phyloP scores from a whole-genome alignment of 164 flowering plant species.

The Malania oleifera region DNA sequence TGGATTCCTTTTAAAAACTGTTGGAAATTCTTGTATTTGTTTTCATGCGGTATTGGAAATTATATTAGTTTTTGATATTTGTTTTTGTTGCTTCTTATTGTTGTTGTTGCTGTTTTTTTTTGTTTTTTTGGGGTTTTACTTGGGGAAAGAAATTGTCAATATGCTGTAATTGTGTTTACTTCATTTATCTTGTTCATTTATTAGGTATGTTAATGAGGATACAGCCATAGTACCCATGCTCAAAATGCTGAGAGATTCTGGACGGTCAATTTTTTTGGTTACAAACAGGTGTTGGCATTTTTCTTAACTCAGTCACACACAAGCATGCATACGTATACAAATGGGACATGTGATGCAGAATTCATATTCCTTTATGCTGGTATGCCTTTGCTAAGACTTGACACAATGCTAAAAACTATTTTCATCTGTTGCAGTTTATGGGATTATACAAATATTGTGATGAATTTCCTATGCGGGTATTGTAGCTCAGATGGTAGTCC shows the following conservation, averaged over 20 bases:
- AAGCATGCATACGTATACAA: not conserved
- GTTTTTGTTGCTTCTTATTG: not conserved
- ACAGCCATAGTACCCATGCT: constrained; percentile 76
- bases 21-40: no score
- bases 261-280: constrained; percentile 84
- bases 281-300: constrained; percentile 68
- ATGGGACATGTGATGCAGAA: not conserved
- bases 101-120: not conserved
- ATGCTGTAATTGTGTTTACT: not conserved
- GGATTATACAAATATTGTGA: constrained; percentile 94
- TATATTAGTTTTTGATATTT: not conserved
- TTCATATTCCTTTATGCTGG: not conserved
- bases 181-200: not conserved
- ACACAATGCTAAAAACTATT: not conserved
- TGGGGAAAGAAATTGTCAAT: not conserved
- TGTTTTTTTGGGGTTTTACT: not conserved
- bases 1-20: no score
- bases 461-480: constrained; percentile 81
- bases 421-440: constrained; percentile 66
- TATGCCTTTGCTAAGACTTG: not conserved
- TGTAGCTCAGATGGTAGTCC: constrained; percentile 27
- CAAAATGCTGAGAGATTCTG: constrained; percentile 87
- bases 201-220: constrained; percentile 89
- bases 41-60: no score
- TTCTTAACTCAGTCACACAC: constrained; percentile 3